These are phyloP conservation scores for Annulohypoxylon bovei DNA, from an alignment of 495 filamentous ascomycete species.

Conservation along the genomic window DNA sequence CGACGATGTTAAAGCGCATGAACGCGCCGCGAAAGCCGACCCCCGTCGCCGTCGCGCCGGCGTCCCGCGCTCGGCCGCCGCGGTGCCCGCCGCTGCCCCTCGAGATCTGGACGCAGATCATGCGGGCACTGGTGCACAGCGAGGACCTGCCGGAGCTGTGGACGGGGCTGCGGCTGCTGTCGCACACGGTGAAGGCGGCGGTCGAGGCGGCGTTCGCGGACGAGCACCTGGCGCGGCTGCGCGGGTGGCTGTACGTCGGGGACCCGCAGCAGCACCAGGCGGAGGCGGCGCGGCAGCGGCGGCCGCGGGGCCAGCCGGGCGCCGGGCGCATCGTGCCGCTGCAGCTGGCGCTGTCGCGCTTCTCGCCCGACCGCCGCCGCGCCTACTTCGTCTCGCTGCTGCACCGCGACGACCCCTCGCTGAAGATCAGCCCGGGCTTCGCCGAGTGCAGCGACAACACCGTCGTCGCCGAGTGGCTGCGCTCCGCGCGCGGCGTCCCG, in stretches of 20 bases:
- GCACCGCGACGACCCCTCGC: conserved; percentile 16
- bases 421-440: conserved; percentile 4
- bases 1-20: conserved; percentile 19
- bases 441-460: conserved; percentile 27
- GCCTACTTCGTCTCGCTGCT: conserved; percentile 20
- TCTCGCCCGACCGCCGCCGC: conserved; percentile 23
- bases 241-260: conserved; percentile 28
- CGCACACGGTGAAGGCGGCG: conserved; percentile 29
- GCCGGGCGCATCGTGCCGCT: conserved; percentile 11
- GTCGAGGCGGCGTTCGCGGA: conserved; percentile 30
- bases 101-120: conserved; percentile 36
- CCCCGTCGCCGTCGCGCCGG: neutral
- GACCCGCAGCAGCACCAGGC: conserved; percentile 3
- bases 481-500: conserved; percentile 26
- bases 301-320: neutral
- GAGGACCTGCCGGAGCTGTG: conserved; percentile 26
- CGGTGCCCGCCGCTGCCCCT: conserved; percentile 32
- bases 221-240: conserved; percentile 24
- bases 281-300: neutral
- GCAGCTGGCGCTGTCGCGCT: conserved; percentile 8
- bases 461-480: conserved; percentile 30
- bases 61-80: neutral
- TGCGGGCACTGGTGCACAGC: conserved; percentile 18
- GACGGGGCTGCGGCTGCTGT: conserved; percentile 20
- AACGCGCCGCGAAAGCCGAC: conserved; percentile 9